Conservation (phyloP, 495 filamentous ascomycete species). For the Annulohypoxylon bovei region DNA sequence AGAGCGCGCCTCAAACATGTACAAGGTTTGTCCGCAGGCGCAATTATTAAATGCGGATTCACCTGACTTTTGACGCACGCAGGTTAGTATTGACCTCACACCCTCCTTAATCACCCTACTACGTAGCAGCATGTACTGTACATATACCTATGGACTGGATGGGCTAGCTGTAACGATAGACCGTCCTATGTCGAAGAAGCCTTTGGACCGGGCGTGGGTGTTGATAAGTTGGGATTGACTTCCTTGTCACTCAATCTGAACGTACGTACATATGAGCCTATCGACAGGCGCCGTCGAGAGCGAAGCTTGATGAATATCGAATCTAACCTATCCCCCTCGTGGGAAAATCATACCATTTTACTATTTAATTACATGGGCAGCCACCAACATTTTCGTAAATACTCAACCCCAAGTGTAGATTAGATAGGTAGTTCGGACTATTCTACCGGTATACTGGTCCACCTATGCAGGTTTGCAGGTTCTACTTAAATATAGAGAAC, state of each 20-base stretch:
- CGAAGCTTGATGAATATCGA: slow-evolving; percentile 10
- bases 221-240: slow-evolving; percentile 13
- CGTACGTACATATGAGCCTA: neutral
- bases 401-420: neutral
- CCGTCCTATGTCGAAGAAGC: slow-evolving; percentile 13
- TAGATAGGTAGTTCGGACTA: neutral
- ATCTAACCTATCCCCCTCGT: neutral
- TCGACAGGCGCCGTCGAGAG: neutral
- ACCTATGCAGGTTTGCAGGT: slow-evolving; percentile 20
- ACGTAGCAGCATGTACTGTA: slow-evolving; percentile 23
- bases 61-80: slow-evolving; percentile 40
- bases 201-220: slow-evolving; percentile 33
- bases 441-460: slow-evolving; percentile 28
- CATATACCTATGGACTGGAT: slow-evolving; percentile 16
- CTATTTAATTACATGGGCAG: neutral
- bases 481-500: neutral
- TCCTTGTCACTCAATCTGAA: slow-evolving; percentile 4
- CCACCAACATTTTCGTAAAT: neutral
- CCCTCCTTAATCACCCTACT: slow-evolving; percentile 28
- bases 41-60: slow-evolving; percentile 1
- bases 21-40: neutral
- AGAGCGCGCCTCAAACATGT: slow-evolving; percentile 6
- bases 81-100: slow-evolving; percentile 37
- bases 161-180: slow-evolving; percentile 14
- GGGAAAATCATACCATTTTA: neutral